These are phyloP conservation scores for Scutellaria baicalensis DNA, from an alignment of 257 asterid species.

Conservation along the genomic window DNA sequence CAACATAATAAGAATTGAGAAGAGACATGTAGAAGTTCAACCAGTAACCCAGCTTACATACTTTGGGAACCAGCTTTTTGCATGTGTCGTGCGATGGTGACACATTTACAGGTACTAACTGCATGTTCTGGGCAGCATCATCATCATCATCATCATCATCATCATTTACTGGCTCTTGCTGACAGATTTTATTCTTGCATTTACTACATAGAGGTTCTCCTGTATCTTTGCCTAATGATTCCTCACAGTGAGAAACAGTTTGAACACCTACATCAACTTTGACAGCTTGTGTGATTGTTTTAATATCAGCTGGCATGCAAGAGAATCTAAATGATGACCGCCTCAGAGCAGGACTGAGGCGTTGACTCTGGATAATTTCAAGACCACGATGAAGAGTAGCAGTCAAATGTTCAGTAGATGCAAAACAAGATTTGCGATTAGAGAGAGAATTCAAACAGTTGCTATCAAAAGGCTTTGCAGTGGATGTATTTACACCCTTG, in stretches of 20 bases:
- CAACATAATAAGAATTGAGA: constrained; percentile 19
- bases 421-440: constrained; percentile 38
- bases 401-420: constrained; percentile 70
- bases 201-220: constrained; percentile 43
- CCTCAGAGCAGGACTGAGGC: constrained; percentile 57
- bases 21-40: constrained; percentile 9
- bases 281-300: constrained; percentile 39
- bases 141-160: constrained; percentile 20
- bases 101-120: constrained; percentile 68
- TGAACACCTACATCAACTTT: constrained; percentile 91
- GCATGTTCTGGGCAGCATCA: constrained; percentile 56
- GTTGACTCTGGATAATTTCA: constrained; percentile 66
- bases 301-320: constrained; percentile 53
- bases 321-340: constrained; percentile 76
- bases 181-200: constrained; percentile 47
- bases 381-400: constrained; percentile 87
- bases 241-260: constrained; percentile 37
- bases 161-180: constrained; percentile 27
- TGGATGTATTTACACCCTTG: constrained; percentile 31
- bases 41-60: constrained; percentile 29
- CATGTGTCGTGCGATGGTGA: constrained; percentile 39
- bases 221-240: constrained; percentile 22
- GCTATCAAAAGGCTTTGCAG: constrained; percentile 49
- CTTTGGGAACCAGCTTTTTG: constrained; percentile 77
- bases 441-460: constrained; percentile 38